A percentile compares a stretch with the other conserved stretches of the same genome.
Evolutionary conservation across 1,139 yeast genomes (phyloP).

Genomic region (Dujonia santamariae): DNA sequence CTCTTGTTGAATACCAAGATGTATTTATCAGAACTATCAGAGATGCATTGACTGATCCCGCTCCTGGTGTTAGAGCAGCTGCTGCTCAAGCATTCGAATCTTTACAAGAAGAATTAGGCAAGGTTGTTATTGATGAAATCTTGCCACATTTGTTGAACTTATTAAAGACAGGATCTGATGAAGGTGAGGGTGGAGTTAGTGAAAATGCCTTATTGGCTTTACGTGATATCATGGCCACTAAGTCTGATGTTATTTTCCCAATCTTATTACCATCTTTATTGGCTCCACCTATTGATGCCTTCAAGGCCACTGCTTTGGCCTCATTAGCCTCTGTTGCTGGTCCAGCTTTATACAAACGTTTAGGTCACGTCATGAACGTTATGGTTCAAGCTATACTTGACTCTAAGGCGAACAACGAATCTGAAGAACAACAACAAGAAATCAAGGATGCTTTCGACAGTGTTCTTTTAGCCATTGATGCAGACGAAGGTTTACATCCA

Average conservation of each 20-base stretch:
- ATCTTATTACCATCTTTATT: slow-evolving; percentile 83
- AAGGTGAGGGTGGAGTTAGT: too few relatives aligned
- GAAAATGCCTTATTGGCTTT: slow-evolving; percentile 84
- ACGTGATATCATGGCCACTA: slow-evolving; percentile 88
- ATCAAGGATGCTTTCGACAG: slow-evolving; percentile 60
- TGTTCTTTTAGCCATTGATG: slow-evolving; percentile 67
- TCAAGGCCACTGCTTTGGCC: slow-evolving; percentile 85
- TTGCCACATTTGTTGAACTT: slow-evolving; percentile 77
- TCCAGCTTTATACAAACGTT: slow-evolving; percentile 68
- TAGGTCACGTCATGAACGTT: slow-evolving; percentile 68
- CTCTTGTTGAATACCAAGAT: slow-evolving; percentile 63
- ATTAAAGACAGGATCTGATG: slow-evolving; percentile 47
- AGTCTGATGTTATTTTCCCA: slow-evolving; percentile 91
- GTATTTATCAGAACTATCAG: slow-evolving; percentile 73
- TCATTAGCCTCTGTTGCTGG: slow-evolving; percentile 93
- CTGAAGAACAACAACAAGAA: slow-evolving; percentile 35
- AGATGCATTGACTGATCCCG: slow-evolving; percentile 72
- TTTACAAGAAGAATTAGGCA: slow-evolving; percentile 79
- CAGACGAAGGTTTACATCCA: slow-evolving; percentile 82
- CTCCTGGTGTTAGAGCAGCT: slow-evolving; percentile 75
- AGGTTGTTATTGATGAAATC: slow-evolving; percentile 81
- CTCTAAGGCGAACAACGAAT: slow-evolving; percentile 25
- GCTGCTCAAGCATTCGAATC: slow-evolving; percentile 91
- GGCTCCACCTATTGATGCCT: slow-evolving; percentile 75
- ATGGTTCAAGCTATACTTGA: slow-evolving; percentile 60